A percentile compares a stretch with the other conserved stretches of the same genome.
Conservation (phyloP, 768 basidiomycete genomes). For the Tubosaeta sp. region DNA sequence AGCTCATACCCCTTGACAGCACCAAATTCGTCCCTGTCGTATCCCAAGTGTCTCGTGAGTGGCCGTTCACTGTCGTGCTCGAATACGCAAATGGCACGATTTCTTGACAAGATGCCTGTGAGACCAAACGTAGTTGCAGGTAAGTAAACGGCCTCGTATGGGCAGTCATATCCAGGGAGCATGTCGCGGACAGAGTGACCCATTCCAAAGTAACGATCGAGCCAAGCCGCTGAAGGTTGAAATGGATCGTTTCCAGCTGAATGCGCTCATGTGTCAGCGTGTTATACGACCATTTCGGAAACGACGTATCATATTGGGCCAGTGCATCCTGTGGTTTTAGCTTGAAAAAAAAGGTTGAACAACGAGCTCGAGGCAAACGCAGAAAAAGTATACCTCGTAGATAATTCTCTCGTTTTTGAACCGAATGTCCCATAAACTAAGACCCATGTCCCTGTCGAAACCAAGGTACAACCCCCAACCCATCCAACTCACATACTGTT, state of each 20-base stretch:
- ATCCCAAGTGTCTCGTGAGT: conserved; percentile 55
- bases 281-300: not conserved
- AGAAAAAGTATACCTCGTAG: conserved; percentile 42
- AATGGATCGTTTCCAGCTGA: conserved; percentile 58
- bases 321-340: conserved; percentile 60
- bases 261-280: not conserved
- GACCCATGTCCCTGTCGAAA: conserved; percentile 65
- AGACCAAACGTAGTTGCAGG: conserved; percentile 51
- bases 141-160: conserved; percentile 55
- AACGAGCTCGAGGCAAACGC: not conserved
- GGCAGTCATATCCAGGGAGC: conserved; percentile 67
- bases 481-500: conserved; percentile 64
- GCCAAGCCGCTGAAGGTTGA: conserved; percentile 58
- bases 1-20: conserved; percentile 58
- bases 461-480: conserved; percentile 59
- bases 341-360: conserved; percentile 21
- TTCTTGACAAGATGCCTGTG: conserved; percentile 39
- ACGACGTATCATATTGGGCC: conserved; percentile 48
- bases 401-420: conserved; percentile 57
- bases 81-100: conserved; percentile 61
- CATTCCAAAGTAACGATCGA: conserved; percentile 65
- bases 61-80: conserved; percentile 58
- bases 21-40: conserved; percentile 50
- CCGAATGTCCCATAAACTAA: conserved; percentile 56
- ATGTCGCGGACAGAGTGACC: conserved; percentile 52